These are phyloP conservation scores for Stachybotrys chartarum DNA, from an alignment of 2,329 filamentous ascomycete genomes.

Conservation along the genomic window DNA sequence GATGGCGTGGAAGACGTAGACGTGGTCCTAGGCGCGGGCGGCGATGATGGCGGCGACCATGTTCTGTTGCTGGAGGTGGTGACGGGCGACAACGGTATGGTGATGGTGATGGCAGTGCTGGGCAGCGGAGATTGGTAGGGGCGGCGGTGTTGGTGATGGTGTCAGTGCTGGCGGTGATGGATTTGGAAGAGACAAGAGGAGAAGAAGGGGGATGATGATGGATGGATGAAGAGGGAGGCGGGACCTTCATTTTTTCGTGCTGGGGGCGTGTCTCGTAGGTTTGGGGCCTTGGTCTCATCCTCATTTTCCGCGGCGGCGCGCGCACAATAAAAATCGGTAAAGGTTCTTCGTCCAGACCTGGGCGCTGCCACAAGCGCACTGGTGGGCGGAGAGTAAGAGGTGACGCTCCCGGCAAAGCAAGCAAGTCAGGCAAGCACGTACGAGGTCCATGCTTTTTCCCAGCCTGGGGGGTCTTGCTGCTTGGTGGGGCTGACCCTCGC, in stretches of 20 bases:
- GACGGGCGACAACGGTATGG: conserved; percentile 3
- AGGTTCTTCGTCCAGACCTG: conserved; percentile 16
- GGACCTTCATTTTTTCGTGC: conserved; percentile 17
- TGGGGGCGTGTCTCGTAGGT: conserved; percentile 27
- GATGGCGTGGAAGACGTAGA: not conserved
- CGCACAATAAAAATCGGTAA: conserved; percentile 29
- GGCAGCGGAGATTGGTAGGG: conserved; percentile 13
- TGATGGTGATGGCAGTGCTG: conserved; percentile 9
- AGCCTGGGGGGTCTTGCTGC: not conserved
- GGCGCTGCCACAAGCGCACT: conserved; percentile 9
- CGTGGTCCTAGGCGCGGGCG: not conserved
- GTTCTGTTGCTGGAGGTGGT: conserved; percentile 5
- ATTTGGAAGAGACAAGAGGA: conserved; percentile 9
- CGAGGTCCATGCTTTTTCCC: not conserved
- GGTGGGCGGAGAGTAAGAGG: conserved; percentile 3
- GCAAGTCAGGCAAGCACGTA: not conserved
- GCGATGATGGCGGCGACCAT: not conserved
- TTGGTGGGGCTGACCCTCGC: not conserved
- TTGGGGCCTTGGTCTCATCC: conserved; percentile 32
- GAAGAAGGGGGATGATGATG: conserved; percentile 16
- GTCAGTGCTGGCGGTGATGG: conserved; percentile 6
- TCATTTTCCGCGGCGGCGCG: conserved; percentile 31
- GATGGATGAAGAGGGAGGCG: conserved; percentile 13
- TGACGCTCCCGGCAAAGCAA: conserved; percentile 9
- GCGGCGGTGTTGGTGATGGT: conserved; percentile 15